phyloP scores from a whole-genome alignment of 202 grass and related monocot genomes.

The Zoysia matrella region DNA sequence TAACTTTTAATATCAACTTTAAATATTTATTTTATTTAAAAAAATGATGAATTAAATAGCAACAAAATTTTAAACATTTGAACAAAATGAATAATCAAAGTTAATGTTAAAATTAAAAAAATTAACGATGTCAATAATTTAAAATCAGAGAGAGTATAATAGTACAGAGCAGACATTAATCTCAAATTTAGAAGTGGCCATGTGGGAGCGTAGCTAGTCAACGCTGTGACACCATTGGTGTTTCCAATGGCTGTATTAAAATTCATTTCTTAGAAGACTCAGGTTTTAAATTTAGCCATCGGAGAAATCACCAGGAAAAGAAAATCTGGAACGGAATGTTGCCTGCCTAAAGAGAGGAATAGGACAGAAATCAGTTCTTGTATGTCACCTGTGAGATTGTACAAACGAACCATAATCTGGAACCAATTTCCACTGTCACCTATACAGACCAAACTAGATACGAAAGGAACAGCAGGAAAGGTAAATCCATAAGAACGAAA shows the following conservation, averaged over 20 bases:
- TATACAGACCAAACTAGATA: background rate
- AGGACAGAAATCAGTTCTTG: background rate
- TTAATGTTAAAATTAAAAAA: no score
- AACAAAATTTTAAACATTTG: no score
- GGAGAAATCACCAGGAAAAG: background rate
- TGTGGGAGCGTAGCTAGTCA: background rate
- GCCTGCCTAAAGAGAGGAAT: background rate
- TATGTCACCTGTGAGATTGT: constrained; percentile 7
- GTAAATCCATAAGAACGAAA: background rate
- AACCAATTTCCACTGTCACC: constrained; percentile 7
- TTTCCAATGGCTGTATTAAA: no score
- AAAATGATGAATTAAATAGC: no score
- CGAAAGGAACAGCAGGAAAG: background rate
- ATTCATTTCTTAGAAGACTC: no score
- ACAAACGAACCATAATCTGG: background rate
- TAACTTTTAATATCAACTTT: background rate
- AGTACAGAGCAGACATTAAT: constrained; percentile 12
- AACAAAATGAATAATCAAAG: no score
- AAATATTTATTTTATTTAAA: no score
- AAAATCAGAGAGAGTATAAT: no score
- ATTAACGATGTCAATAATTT: no score
- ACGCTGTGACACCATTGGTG: no score
- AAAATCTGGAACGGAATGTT: background rate
- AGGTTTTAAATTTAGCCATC: no score
- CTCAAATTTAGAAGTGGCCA: constrained; percentile 2